Evolutionary conservation across 1,284 basidiomycete genomes (phyloP).

Genomic region (Ganoderma multipileum): DNA sequence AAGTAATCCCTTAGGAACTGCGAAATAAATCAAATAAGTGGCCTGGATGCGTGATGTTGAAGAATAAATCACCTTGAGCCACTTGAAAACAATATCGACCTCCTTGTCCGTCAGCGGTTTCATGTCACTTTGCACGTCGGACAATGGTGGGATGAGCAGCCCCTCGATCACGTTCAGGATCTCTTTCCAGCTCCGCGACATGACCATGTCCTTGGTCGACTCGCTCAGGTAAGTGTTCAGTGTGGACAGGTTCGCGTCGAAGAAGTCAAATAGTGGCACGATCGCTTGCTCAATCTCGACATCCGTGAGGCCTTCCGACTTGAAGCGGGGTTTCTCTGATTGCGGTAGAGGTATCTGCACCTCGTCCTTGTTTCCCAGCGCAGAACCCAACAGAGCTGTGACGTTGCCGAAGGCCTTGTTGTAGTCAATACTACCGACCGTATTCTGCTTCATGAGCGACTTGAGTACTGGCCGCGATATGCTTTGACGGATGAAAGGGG

Average conservation of each 20-base stretch:
- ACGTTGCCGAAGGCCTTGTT: constrained; percentile 85
- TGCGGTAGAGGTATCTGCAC: constrained; percentile 81
- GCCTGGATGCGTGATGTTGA: not conserved
- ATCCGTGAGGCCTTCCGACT: constrained; percentile 84
- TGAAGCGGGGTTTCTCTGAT: constrained; percentile 71
- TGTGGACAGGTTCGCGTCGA: constrained; percentile 93
- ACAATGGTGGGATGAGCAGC: constrained; percentile 91
- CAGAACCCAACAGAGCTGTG: constrained; percentile 81
- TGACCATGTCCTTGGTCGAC: constrained; percentile 90
- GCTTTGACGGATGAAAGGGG: constrained; percentile 91
- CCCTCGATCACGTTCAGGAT: constrained; percentile 89
- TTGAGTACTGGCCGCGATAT: constrained; percentile 84
- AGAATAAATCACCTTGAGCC: constrained; percentile 78
- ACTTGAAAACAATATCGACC: constrained; percentile 97
- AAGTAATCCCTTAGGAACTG: constrained; percentile 96
- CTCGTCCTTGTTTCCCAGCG: constrained; percentile 67
- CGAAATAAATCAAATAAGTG: constrained; percentile 12
- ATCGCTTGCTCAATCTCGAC: constrained; percentile 96
- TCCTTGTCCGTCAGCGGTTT: constrained; percentile 92
- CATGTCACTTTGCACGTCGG: constrained; percentile 91
- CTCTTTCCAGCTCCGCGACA: constrained; percentile 97
- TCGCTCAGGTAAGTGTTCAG: constrained; percentile 89
- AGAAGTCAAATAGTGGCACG: constrained; percentile 93
- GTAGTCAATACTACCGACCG: constrained; percentile 74
- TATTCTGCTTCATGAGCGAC: constrained; percentile 71